Conservation (phyloP, 2,329 filamentous ascomycete genomes). For the Dactylonectria estremocensis region DNA sequence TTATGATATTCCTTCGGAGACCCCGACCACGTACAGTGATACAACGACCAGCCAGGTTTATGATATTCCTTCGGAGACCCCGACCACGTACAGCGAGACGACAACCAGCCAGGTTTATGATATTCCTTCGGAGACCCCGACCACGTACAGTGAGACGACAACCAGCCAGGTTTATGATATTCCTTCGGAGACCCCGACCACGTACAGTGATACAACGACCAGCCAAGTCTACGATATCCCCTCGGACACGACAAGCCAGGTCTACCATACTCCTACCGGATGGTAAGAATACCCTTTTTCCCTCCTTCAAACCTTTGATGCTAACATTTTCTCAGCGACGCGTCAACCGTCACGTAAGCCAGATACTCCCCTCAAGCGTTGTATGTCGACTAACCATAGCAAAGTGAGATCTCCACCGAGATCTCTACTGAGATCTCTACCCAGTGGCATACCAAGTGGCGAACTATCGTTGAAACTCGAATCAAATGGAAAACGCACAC, state of each 20-base stretch:
- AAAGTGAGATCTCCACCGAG: not conserved
- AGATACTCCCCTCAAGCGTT: not conserved
- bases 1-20: not conserved
- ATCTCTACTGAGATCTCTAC: not conserved
- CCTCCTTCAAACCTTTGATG: not conserved
- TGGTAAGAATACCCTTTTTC: constrained; percentile 9
- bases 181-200: too few relatives aligned
- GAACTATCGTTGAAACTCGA: not conserved
- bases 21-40: too few relatives aligned
- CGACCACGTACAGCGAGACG: not conserved
- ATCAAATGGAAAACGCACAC: not conserved
- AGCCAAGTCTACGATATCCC: not conserved
- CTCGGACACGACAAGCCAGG: not conserved
- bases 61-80: not conserved
- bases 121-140: not conserved
- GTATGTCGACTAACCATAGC: not conserved
- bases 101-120: not conserved
- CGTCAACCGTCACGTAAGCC: constrained; percentile 22
- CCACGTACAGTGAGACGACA: not conserved
- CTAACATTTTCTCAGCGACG: constrained; percentile 13
- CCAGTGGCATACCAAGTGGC: not conserved
- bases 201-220: too few relatives aligned
- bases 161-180: not conserved
- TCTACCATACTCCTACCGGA: not conserved
- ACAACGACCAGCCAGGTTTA: not conserved